These are phyloP conservation scores for Saksenaea oblongispora DNA, from an alignment of 371 early-diverging fungal genomes.

Conservation along the genomic window DNA sequence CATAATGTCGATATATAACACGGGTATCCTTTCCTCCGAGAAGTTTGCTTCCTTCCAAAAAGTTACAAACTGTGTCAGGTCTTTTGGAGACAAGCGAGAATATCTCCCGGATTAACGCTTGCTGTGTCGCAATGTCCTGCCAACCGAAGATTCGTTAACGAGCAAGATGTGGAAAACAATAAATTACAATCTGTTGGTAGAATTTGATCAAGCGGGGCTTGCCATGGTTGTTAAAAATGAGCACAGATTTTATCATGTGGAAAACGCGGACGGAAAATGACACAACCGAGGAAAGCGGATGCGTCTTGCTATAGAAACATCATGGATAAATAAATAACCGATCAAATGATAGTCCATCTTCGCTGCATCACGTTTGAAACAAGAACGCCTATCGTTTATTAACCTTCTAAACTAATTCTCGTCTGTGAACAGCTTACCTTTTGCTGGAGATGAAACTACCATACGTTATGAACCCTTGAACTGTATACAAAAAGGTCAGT, in stretches of 20 bases:
- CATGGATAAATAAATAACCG: too few relatives aligned
- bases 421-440: too few relatives aligned
- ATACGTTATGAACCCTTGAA: too few relatives aligned
- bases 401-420: too few relatives aligned
- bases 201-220: constrained; percentile 92
- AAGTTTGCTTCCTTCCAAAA: constrained; percentile 84
- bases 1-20: constrained; percentile 90
- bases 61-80: constrained; percentile 89
- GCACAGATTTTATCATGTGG: constrained; percentile 87
- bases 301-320: neutral
- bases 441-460: too few relatives aligned
- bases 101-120: constrained; percentile 83
- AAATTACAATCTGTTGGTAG: constrained; percentile 84
- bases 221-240: constrained; percentile 96
- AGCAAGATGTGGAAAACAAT: neutral
- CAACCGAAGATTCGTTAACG: neutral
- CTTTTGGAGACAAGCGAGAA: constrained; percentile 80
- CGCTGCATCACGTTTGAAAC: too few relatives aligned
- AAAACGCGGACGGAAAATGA: neutral
- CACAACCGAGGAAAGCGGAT: too few relatives aligned
- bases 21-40: constrained; percentile 86
- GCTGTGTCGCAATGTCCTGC: constrained; percentile 83
- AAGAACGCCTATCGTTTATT: too few relatives aligned
- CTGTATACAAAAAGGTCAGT: too few relatives aligned
- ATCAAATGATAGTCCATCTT: too few relatives aligned